Evolutionary conservation across 768 basidiomycete species (phyloP).

Genomic region (Amylocystis lapponica): DNA sequence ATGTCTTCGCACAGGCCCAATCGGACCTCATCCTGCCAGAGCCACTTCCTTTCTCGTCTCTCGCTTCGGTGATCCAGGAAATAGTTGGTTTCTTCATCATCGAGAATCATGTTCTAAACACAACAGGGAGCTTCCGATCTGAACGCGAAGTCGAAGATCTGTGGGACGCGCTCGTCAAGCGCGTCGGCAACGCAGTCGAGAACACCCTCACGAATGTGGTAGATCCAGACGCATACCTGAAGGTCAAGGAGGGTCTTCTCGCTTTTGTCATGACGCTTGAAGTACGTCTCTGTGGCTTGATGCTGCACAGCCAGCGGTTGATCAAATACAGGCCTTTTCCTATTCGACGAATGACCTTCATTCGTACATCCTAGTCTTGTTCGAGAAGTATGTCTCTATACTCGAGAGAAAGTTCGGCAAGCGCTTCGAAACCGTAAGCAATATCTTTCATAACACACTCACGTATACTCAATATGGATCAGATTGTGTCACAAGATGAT

Average conservation of each 20-base stretch:
- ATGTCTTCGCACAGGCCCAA: constrained; percentile 68
- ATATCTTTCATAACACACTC: neutral
- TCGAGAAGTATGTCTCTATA: constrained; percentile 83
- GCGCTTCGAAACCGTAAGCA: constrained; percentile 72
- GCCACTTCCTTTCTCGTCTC: constrained; percentile 57
- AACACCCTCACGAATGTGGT: constrained; percentile 65
- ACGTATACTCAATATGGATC: neutral
- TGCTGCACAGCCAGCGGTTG: neutral
- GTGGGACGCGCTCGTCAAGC: constrained; percentile 81
- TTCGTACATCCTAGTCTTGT: constrained; percentile 77
- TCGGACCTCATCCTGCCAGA: constrained; percentile 88
- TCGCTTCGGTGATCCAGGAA: constrained; percentile 81
- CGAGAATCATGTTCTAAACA: constrained; percentile 86
- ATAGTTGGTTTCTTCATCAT: constrained; percentile 98
- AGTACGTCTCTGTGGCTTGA: constrained; percentile 37
- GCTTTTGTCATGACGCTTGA: constrained; percentile 90
- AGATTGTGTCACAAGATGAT: constrained; percentile 88
- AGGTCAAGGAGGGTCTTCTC: constrained; percentile 77
- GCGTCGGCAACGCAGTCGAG: constrained; percentile 70
- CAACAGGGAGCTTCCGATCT: constrained; percentile 86
- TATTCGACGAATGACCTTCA: constrained; percentile 84
- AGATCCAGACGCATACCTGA: constrained; percentile 77
- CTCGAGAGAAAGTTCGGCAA: constrained; percentile 76
- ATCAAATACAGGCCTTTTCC: constrained; percentile 44
- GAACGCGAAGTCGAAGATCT: constrained; percentile 89